These are phyloP conservation scores for Penicillium parvum DNA, from an alignment of 495 filamentous ascomycete genomes.

Conservation along the genomic window DNA sequence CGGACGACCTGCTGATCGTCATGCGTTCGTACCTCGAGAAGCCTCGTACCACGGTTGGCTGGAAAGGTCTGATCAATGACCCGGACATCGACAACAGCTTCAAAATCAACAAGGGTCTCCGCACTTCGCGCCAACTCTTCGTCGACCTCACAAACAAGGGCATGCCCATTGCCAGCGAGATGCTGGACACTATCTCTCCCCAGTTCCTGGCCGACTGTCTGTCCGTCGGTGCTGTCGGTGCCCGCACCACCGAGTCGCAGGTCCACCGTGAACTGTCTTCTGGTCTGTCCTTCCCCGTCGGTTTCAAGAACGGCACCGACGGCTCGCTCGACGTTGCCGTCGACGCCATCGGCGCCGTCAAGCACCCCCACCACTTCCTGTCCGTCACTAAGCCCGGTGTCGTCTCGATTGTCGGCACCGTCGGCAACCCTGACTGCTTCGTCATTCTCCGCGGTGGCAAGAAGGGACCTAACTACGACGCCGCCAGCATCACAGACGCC, in stretches of 20 bases:
- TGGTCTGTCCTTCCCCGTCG: slow-evolving; percentile 92
- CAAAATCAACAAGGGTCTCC: slow-evolving; percentile 97
- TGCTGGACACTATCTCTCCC: slow-evolving; percentile 97
- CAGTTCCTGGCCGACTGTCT: slow-evolving; percentile 96
- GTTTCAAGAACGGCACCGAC: slow-evolving; percentile 99
- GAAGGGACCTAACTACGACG: slow-evolving; percentile 90
- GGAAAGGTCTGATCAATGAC: slow-evolving; percentile 99
- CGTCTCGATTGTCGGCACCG: slow-evolving; percentile 91
- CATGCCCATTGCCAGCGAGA: slow-evolving; percentile 98
- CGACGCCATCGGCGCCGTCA: slow-evolving; percentile 93
- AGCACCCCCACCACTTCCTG: slow-evolving; percentile 94
- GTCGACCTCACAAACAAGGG: slow-evolving; percentile 90
- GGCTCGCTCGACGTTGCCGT: slow-evolving; percentile 85
- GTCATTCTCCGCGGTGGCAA: slow-evolving; percentile 94
- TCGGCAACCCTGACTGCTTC: slow-evolving; percentile 97
- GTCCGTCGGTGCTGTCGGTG: slow-evolving; percentile 88
- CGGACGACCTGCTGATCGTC: slow-evolving; percentile 84
- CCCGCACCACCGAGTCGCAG: slow-evolving; percentile 92
- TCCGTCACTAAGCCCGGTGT: slow-evolving; percentile 97
- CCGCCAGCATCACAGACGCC: slow-evolving; percentile 70
- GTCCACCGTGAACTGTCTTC: slow-evolving; percentile 93
- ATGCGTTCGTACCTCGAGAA: slow-evolving; percentile 99
- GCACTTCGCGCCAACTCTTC: slow-evolving; percentile 83
- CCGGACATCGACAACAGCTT: slow-evolving; percentile 98
- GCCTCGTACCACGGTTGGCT: slow-evolving; percentile 95